These are phyloP conservation scores for Hagleromyces aurorensis DNA, from an alignment of 805 yeast genomes.

Conservation along the genomic window DNA sequence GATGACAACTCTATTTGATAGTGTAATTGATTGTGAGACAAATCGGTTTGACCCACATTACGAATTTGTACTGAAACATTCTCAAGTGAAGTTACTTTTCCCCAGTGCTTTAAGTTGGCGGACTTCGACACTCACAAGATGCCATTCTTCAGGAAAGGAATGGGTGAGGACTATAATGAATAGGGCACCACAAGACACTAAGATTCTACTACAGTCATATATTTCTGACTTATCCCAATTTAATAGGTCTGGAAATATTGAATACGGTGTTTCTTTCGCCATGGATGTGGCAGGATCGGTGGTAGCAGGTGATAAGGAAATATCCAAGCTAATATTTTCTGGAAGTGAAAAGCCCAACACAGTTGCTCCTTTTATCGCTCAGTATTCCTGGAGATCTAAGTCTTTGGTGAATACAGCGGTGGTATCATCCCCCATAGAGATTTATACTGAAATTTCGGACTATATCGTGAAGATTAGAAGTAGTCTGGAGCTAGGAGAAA, in stretches of 20 bases:
- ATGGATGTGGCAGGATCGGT: slow-evolving; percentile 77
- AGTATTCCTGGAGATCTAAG: slow-evolving; percentile 62
- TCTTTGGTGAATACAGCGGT: slow-evolving; percentile 29
- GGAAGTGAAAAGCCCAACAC: slow-evolving; percentile 42
- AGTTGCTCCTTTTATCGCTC: slow-evolving; percentile 66
- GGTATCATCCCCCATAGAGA: slow-evolving; percentile 25
- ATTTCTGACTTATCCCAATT: slow-evolving; percentile 41
- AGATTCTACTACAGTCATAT: slow-evolving; percentile 71
- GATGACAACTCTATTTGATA: slow-evolving; percentile 65
- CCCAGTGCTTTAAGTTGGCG: slow-evolving; percentile 80
- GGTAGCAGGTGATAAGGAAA: slow-evolving; percentile 58
- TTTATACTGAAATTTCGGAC: slow-evolving; percentile 16
- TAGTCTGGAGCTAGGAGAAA: slow-evolving; percentile 12
- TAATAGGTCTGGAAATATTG: slow-evolving; percentile 38
- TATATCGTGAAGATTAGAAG: slow-evolving; percentile 17
- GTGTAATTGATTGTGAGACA: slow-evolving; percentile 75
- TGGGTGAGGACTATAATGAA: slow-evolving; percentile 61
- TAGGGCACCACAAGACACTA: slow-evolving; percentile 64
- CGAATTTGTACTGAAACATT: slow-evolving; percentile 42
- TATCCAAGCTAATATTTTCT: slow-evolving; percentile 38
- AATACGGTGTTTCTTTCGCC: slow-evolving; percentile 85
- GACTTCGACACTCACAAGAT: slow-evolving; percentile 49
- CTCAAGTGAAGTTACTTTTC: slow-evolving; percentile 30
- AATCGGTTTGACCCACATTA: slow-evolving; percentile 83
- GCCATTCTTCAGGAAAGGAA: slow-evolving; percentile 48